Evolutionary conservation across 2,329 filamentous ascomycete genomes (phyloP), one percentile per base, ranked within the genome.

Genomic region (Colletotrichum lupini): DNA sequence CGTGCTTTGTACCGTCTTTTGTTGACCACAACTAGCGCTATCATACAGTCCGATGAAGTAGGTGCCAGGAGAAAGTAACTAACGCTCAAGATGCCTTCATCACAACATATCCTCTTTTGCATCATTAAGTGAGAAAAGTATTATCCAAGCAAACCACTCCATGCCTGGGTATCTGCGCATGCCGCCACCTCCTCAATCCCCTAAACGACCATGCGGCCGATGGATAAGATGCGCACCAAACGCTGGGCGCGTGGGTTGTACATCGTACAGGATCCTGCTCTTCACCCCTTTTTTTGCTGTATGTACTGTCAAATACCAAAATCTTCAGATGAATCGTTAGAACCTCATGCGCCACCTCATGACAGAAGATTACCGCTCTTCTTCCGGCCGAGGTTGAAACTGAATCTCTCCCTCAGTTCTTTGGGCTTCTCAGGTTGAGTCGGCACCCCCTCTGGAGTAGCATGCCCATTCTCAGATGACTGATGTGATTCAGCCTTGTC

Each of bases 341-440:
- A 30, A 52, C 32, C 42, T 52, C 22, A 14, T 62, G 37, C 52
- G 56, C 37, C 30, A 58, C 35, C 28, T 74, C 57, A 72, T 65
- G 74, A 75, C 49, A 75, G 63, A 68, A 85, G 78, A 74, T 85
- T 84, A 74, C 86, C 88, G 81, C 90, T 93, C 87, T 93, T 95
- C 86, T 95, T 95, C 78, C 91, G 85, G 5, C 93, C 91, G 14
- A 95, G 78, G 72, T 89, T 85, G 76, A 92, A 91, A 77, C 87
- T 93, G 77, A 95, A 93, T 30, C 92, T 87, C 75, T 91, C 91
- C 81, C 90, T 92, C 59, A 86, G 81, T 78, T 85, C 88, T n/a
- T 87, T 83, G 67, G 85, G 84, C 80, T 89, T 89, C 56, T 85
- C 83, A 32, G 76, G 74, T 49, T 79, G 78, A 71, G 49, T 68